Evolutionary conservation across 768 basidiomycete genomes (phyloP), one percentile per base, ranked within the genome.

Genomic region (Calvatia gigantea): DNA sequence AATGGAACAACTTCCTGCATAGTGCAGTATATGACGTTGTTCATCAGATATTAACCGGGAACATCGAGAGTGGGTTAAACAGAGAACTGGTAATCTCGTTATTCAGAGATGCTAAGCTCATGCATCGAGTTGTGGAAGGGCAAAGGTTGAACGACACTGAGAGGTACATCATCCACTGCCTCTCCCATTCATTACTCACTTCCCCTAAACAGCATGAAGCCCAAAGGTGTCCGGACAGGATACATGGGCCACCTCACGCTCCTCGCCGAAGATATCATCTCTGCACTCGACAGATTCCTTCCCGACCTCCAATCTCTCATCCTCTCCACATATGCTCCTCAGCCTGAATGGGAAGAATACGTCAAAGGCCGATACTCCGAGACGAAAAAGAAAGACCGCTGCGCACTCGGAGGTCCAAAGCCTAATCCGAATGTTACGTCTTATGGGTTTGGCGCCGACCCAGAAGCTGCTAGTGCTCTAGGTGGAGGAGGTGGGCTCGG

Each of bases 221-320:
- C 86, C 7, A 88, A 90, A 63, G 84, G 88, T 19, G 80, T 89
- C 32, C 84, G 95, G 27, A 69, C 96, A 39, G 95, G 94, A 2
- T 96, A 92, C 71, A 98, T 98, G 96, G 96, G 96, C 0, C 95
- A 99, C 68, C 80, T 98, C 14, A 91, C 89, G 11, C 84, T 98
- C 61, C 93, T 99, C 62, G 87, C 94, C 0, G 97, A 98, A 69
- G 96, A 98, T 64, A 86, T 97, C 17, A 87, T 97, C 66, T 84
- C 85, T 54, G 90, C 95, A 7, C 80, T 98, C 57, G 87, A 92
- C 19, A 86, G 90, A 50, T 94, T 91, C 71, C 93, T 95, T 0
- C 76, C 81, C 14, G 92, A 94, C 28, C 76, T 97, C 21, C 79
- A 84, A 23, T 74, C 77, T 1, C 72, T 77, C 54, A 56, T 49